These are phyloP conservation scores for Epichloe brachyelytri DNA, from an alignment of 2,329 filamentous ascomycete genomes.

Conservation along the genomic window DNA sequence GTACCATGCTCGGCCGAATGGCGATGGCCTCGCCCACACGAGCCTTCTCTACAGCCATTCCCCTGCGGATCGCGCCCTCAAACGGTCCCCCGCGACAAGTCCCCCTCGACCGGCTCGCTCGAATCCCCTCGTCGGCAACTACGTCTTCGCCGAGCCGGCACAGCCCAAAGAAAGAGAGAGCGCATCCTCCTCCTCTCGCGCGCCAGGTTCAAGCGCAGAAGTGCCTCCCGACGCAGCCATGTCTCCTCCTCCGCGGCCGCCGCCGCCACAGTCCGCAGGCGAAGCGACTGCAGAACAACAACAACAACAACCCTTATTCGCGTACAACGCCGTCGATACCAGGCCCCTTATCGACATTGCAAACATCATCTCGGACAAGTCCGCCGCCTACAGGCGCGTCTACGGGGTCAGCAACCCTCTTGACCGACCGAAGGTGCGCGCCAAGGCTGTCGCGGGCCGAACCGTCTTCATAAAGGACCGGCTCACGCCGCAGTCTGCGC, in stretches of 20 bases:
- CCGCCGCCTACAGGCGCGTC: conserved; percentile 11
- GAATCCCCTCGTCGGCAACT: conserved; percentile 21
- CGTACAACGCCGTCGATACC: conserved; percentile 9
- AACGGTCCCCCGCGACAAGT: background rate
- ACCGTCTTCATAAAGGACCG: conserved; percentile 25
- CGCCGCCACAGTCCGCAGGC: conserved; percentile 1
- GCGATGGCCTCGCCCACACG: conserved; percentile 14
- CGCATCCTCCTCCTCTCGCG: background rate
- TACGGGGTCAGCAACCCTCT: conserved; percentile 14
- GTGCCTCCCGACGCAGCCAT: conserved; percentile 7
- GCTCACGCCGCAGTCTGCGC: conserved; percentile 15
- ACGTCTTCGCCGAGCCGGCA: conserved; percentile 8
- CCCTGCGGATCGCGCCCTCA: conserved; percentile 12
- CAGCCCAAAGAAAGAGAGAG: background rate
- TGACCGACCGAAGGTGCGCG: conserved; percentile 16
- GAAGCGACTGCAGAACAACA: background rate
- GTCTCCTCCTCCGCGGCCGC: conserved; percentile 9
- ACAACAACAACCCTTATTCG: background rate
- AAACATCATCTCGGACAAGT: conserved; percentile 21
- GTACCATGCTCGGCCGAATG: conserved; percentile 19
- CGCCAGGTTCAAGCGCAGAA: conserved; percentile 1
- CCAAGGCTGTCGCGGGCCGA: conserved; percentile 23
- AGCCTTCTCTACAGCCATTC: conserved; percentile 20
- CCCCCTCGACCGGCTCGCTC: conserved; percentile 8
- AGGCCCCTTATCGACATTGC: conserved; percentile 20